Evolutionary conservation across 345 rosid genomes (phyloP).

Genomic region (Geranium rotundifolium): DNA sequence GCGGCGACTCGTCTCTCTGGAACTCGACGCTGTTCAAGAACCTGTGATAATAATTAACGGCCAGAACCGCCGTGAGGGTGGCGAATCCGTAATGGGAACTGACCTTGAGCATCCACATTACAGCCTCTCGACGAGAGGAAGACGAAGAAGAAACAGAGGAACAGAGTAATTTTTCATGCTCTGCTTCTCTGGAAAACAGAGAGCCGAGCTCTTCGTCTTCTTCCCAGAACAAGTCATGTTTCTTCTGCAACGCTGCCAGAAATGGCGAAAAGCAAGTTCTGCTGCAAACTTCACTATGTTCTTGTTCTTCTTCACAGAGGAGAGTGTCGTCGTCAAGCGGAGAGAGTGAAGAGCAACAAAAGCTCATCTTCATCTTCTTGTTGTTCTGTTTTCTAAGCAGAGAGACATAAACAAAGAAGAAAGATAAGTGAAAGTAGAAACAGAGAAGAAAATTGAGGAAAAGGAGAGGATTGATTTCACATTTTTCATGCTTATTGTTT

Average conservation of each 20-base stretch:
- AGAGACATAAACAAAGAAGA: not conserved
- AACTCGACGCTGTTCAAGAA: constrained; percentile 39
- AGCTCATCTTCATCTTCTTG: not conserved
- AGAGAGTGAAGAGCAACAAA: not conserved
- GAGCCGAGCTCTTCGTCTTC: not conserved
- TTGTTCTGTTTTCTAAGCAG: too few relatives aligned
- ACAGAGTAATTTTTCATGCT: not conserved
- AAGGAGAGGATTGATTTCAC: too few relatives aligned
- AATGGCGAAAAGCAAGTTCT: too few relatives aligned
- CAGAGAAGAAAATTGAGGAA: not conserved
- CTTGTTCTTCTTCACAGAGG: not conserved
- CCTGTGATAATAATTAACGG: constrained; percentile 73
- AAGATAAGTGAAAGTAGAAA: not conserved
- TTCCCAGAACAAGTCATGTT: not conserved
- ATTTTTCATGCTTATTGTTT: too few relatives aligned
- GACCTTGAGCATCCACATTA: constrained; percentile 70
- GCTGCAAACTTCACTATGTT: not conserved
- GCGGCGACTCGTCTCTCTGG: constrained; percentile 32
- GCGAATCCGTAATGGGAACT: constrained; percentile 57
- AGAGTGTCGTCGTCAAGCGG: not conserved
- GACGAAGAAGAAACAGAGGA: not conserved
- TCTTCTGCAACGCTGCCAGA: not conserved
- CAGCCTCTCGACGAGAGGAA: constrained; percentile 19
- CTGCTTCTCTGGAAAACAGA: not conserved
- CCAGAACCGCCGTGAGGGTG: constrained; percentile 56